phyloP scores from a whole-genome alignment of 306 rosid genomes.

The Trifolium repens region DNA sequence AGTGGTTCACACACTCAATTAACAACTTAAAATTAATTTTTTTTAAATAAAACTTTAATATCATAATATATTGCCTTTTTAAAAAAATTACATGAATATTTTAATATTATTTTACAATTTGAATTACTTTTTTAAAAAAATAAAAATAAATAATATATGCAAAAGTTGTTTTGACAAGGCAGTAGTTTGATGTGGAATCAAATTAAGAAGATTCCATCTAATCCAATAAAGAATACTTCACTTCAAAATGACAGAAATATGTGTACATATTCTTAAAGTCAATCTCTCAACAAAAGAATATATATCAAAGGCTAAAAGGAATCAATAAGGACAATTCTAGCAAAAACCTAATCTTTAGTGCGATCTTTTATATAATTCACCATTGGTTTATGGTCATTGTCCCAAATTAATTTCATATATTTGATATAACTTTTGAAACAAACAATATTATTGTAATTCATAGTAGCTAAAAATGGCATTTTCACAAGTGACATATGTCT shows the following conservation, averaged over 20 bases:
- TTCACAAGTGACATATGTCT: conserved; percentile 30
- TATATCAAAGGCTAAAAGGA: neutral
- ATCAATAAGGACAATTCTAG: conserved; percentile 7
- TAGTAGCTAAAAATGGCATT: conserved; percentile 32
- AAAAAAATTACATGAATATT: no score
- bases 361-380: conserved; percentile 27
- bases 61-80: no score
- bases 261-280: neutral
- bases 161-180: conserved; percentile 3
- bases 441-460: conserved; percentile 19
- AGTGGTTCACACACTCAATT: neutral
- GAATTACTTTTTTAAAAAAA: neutral
- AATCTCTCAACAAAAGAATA: neutral
- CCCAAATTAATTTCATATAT: conserved; percentile 17
- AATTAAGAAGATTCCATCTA: conserved; percentile 37
- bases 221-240: conserved; percentile 32
- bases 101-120: neutral
- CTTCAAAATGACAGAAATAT: conserved; percentile 10
- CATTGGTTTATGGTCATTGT: conserved; percentile 14
- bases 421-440: neutral
- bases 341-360: conserved; percentile 2
- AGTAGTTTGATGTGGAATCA: conserved; percentile 7
- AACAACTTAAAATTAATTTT: neutral
- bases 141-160: neutral
- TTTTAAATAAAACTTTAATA: no score